A percentile compares a stretch with the other conserved stretches of the same genome.
Evolutionary conservation across 345 rosid genomes (phyloP).

Genomic region (Ailanthus altissimus): DNA sequence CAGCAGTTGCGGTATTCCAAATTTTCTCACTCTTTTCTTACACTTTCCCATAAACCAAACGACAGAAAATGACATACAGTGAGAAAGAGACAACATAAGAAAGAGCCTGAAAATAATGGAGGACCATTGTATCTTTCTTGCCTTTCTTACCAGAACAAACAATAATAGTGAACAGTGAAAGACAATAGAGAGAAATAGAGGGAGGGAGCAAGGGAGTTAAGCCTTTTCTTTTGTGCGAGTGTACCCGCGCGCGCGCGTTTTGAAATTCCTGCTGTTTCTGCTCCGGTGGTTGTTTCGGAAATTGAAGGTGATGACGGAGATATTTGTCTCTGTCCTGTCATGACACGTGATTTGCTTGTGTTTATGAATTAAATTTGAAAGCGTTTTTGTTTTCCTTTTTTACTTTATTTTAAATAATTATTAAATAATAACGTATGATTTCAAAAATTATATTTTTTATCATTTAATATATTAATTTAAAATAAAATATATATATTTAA

Average conservation of each 20-base stretch:
- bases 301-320: background rate
- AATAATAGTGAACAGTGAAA: background rate
- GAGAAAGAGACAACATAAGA: background rate
- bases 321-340: background rate
- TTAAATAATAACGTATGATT: too few relatives aligned
- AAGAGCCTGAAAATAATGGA: background rate
- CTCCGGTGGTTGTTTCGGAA: background rate
- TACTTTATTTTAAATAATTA: too few relatives aligned
- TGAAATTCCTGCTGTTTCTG: constrained; percentile 23
- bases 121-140: background rate
- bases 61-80: background rate
- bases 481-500: too few relatives aligned
- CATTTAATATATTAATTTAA: too few relatives aligned
- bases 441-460: too few relatives aligned
- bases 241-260: background rate
- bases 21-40: background rate
- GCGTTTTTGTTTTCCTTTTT: too few relatives aligned
- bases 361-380: too few relatives aligned
- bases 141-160: constrained; percentile 25
- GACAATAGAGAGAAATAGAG: background rate
- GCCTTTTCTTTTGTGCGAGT: background rate
- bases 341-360: too few relatives aligned
- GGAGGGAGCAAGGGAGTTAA: background rate
- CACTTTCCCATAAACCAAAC: constrained; percentile 28
- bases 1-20: constrained; percentile 30